Conservation (phyloP, 371 early-diverging fungal genomes). For the Umbelopsis sp. region DNA sequence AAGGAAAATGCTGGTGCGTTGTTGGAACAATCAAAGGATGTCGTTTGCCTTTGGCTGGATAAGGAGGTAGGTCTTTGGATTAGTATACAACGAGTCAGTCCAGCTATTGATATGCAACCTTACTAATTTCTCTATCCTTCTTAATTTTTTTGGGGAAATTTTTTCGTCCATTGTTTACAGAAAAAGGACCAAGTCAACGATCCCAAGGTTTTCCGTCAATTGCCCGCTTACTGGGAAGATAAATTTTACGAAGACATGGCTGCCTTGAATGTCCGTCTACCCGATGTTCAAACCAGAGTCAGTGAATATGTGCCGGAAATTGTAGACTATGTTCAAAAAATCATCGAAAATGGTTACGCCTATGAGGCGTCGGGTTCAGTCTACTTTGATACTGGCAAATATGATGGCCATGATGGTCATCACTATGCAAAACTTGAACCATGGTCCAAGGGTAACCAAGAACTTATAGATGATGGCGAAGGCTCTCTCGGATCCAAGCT, state of each 20-base stretch:
- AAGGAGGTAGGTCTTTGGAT: slow-evolving; percentile 37
- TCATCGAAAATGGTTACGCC: slow-evolving; percentile 95
- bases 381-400: slow-evolving; percentile 96
- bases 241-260: slow-evolving; percentile 98
- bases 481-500: slow-evolving; percentile 80
- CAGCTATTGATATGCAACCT: not conserved
- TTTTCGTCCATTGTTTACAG: slow-evolving; percentile 22
- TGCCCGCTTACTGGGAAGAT: slow-evolving; percentile 95
- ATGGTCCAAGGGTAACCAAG: slow-evolving; percentile 81
- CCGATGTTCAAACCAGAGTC: slow-evolving; percentile 97
- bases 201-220: slow-evolving; percentile 85
- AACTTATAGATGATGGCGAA: slow-evolving; percentile 90
- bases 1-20: slow-evolving; percentile 51
- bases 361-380: slow-evolving; percentile 97
- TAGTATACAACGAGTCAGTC: not conserved
- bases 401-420: slow-evolving; percentile 78
- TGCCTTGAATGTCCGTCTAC: slow-evolving; percentile 86
- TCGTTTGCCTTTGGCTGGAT: slow-evolving; percentile 63
- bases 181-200: slow-evolving; percentile 77
- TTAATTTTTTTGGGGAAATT: no score
- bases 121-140: no score
- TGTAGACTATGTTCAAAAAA: slow-evolving; percentile 86
- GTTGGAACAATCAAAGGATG: slow-evolving; percentile 56
- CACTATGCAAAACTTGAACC: slow-evolving; percentile 96
- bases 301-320: slow-evolving; percentile 99